Evolutionary conservation across 176 grass and related monocot species (phyloP), one percentile per base, ranked within the genome.

Genomic region (Areca catechu): DNA sequence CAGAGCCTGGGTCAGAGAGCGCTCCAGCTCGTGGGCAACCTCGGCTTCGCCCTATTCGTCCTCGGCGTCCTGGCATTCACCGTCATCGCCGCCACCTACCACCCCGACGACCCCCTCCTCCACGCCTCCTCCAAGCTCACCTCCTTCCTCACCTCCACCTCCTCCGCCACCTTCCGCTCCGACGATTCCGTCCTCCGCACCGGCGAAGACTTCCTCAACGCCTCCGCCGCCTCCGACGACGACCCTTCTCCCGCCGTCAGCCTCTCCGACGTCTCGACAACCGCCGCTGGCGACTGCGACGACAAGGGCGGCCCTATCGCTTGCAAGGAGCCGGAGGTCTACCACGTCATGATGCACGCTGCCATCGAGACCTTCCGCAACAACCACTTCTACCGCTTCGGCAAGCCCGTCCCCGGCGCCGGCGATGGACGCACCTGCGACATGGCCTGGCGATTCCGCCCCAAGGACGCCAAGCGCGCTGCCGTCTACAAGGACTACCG

Each of bases 401-500:
- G 62, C 12, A 65, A 65, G 62, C 62, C 62, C 4, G 48, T 20
- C 21, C 15, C 62, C 5, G 62, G 49, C 21, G 20, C 62, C 16
- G 22, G 48, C 2, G 47, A 22, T 2, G 5, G 22, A 4, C 48
- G 21, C 19, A 51, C 49, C 49, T 65, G 62, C 48, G 62, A 65
- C 48, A 65, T 65, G 47, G 62, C 47, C 16, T 65, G 62, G 62
- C 48, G 62, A 4, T 65, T 65, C 62, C 62, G 62, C 22, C 63
- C 50, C 1, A 66, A 52, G 49, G 63, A 53, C 63, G 22, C 50
- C 63, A 29, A 6, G 17, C 63, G 50, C 2, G 16, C 63, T 23
- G 25, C 22, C 21, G 19, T 66, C 16, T 66, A 66, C 24, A 66
- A 28, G 22, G 91, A 96, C 64, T 96, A 90, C 83, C 91, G 91